Evolutionary conservation across 805 yeast species (phyloP).

Genomic region (Tetrapisispora iriomotensis): DNA sequence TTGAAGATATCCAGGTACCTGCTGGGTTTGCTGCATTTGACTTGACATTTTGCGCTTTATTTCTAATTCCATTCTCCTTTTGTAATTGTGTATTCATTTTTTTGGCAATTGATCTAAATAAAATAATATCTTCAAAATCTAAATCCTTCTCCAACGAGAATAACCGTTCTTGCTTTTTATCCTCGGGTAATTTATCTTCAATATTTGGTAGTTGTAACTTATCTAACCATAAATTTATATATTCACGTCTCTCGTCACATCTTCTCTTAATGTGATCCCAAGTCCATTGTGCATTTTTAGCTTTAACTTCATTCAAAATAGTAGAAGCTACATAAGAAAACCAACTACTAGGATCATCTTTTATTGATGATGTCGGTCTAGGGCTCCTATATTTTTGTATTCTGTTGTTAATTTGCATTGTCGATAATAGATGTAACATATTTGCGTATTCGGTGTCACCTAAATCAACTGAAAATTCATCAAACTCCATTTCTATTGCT

Average conservation of each 20-base stretch:
- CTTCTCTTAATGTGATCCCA: slow-evolving; percentile 74
- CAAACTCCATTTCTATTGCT: slow-evolving; percentile 65
- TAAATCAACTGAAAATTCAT: slow-evolving; percentile 78
- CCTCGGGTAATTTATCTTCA: slow-evolving; percentile 26
- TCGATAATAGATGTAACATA: slow-evolving; percentile 69
- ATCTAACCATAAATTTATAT: slow-evolving; percentile 57
- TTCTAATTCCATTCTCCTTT: slow-evolving; percentile 11
- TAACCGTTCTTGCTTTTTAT: slow-evolving; percentile 33
- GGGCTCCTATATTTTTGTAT: slow-evolving; percentile 64
- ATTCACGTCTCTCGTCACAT: slow-evolving; percentile 60
- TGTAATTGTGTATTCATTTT: slow-evolving; percentile 53
- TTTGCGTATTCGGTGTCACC: slow-evolving; percentile 81
- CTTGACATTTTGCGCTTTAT: background rate
- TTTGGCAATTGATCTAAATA: slow-evolving; percentile 75
- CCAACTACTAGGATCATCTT: slow-evolving; percentile 73
- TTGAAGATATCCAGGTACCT: slow-evolving; percentile 49
- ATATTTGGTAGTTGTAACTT: slow-evolving; percentile 35
- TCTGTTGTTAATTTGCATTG: slow-evolving; percentile 65
- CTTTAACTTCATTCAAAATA: slow-evolving; percentile 71
- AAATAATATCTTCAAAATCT: slow-evolving; percentile 68
- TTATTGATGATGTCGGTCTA: slow-evolving; percentile 45
- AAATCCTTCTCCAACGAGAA: slow-evolving; percentile 48
- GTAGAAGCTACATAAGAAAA: slow-evolving; percentile 69
- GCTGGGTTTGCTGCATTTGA: background rate
- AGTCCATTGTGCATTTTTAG: slow-evolving; percentile 69